Base-by-base conservation (phyloP, 805 yeast species). In the Candida qinlingensis region DNA sequence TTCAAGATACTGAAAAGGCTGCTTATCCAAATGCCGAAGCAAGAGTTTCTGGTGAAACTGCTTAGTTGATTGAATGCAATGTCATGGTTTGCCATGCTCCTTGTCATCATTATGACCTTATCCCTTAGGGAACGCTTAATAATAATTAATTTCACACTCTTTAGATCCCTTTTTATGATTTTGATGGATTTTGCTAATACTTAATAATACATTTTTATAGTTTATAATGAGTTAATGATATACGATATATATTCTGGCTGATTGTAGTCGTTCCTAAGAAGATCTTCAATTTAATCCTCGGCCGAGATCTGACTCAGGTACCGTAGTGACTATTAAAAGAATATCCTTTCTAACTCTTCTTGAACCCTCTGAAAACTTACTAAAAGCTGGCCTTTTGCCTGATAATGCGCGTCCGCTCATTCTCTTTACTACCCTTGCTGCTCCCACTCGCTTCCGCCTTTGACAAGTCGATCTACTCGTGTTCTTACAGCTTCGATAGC, bases 1-100 rank as follows among this genome's bases (percentile, higher is more conserved):
- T 5, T n/a, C 38, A 41, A 35, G 13, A 61, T 35, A 48, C 54
- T 36, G 60, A 52, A 44, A 49, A 58, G 39, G 45, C 44, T 37
- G 44, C 31, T 27, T 38, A 42, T 13, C 25, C n/a, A 30, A 30
- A 5, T 12, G 36, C 42, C 3, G 46, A 43, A 19, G 12, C 36
- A 8, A 37, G 37, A 37, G 46, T 43, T 12, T 43, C 46, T 9
- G 46, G 46, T 37, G 46, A 43, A 25, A 43, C 46, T 30, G 46
- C 46, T 37, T 37, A 31, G 30, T 36, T 8, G 19, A 10, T 36
- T 36, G 12, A 13, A 7, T 36, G n/a, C 11, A 36, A 36, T 36
- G 34, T 31, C 19, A 19, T 19, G 19, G 19, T 19, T 19, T 19
- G 19, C 19, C 3, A 19, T 19, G 19, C 3, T 31, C 34, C 8